Percentiles rank a stretch among this genome's conserved stretches.
Evolutionary conservation across 2,329 filamentous ascomycete genomes (phyloP).

Genomic region (Aspergillus sp.): DNA sequence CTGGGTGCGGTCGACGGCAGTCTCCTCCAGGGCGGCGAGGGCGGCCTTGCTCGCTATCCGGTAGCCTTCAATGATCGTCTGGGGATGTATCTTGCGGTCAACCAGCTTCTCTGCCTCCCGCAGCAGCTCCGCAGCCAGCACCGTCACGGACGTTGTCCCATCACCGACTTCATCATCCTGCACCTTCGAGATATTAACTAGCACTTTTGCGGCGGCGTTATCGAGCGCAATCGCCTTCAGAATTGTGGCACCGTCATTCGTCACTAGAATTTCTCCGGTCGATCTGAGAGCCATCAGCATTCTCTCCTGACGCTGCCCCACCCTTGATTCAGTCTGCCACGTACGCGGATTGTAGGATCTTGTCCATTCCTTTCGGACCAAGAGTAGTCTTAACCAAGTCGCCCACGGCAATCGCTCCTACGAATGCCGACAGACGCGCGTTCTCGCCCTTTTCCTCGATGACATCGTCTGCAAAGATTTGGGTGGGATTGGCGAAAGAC

Average conservation of each 20-base stretch:
- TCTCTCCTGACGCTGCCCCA: slow-evolving; percentile 11
- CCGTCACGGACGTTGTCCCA: slow-evolving; percentile 94
- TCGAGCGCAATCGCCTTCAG: slow-evolving; percentile 97
- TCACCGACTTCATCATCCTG: slow-evolving; percentile 98
- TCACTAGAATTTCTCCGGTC: slow-evolving; percentile 95
- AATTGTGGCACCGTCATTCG: slow-evolving; percentile 97
- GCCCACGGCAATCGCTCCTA: slow-evolving; percentile 94
- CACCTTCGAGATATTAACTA: slow-evolving; percentile 98
- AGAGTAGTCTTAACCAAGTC: slow-evolving; percentile 96
- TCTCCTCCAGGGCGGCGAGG: slow-evolving; percentile 70
- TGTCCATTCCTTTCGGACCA: slow-evolving; percentile 98
- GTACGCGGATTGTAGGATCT: slow-evolving; percentile 90
- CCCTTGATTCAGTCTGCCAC: slow-evolving; percentile 28
- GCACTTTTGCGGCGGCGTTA: slow-evolving; percentile 94
- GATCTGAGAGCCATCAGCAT: slow-evolving; percentile 47
- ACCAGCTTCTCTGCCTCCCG: slow-evolving; percentile 95
- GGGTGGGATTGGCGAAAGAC: slow-evolving; percentile 63
- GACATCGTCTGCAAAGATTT: slow-evolving; percentile 96
- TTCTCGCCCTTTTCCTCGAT: slow-evolving; percentile 98
- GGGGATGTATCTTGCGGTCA: slow-evolving; percentile 96
- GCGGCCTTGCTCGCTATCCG: slow-evolving; percentile 91
- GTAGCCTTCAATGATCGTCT: slow-evolving; percentile 99
- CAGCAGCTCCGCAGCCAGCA: slow-evolving; percentile 86
- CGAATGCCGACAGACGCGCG: slow-evolving; percentile 95
- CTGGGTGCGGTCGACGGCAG: slow-evolving; percentile 81